These are phyloP conservation scores for Castanopsis chinensis DNA, from an alignment of 306 rosid genomes.

Conservation along the genomic window DNA sequence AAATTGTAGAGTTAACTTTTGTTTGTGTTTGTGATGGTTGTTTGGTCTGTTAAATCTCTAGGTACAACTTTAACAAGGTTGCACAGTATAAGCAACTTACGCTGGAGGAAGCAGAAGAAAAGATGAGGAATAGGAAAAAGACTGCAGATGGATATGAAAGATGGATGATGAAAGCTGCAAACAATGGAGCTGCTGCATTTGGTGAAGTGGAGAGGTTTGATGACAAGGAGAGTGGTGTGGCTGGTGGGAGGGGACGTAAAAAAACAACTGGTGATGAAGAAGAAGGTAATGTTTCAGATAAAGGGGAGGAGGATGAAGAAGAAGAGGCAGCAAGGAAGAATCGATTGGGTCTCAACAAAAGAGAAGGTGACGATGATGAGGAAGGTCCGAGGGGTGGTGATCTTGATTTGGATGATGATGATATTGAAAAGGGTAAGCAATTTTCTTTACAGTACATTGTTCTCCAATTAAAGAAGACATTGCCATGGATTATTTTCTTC, in stretches of 20 bases:
- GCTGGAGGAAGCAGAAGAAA: conserved; percentile 98
- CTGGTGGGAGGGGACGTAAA: conserved; percentile 62
- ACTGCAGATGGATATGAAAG: conserved; percentile 98
- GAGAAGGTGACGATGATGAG: conserved; percentile 71
- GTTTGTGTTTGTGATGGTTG: not conserved
- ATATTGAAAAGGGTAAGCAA: conserved; percentile 75
- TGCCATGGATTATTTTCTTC: conserved; percentile 1
- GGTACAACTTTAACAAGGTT: conserved; percentile 97
- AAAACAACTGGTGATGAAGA: conserved; percentile 55
- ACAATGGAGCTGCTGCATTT: conserved; percentile 78
- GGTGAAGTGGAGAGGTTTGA: conserved; percentile 74
- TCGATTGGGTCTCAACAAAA: conserved; percentile 68
- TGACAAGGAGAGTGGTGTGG: conserved; percentile 61
- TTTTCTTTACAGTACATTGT: conserved; percentile 12
- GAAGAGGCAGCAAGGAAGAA: conserved; percentile 74
- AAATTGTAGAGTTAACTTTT: not conserved
- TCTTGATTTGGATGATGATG: conserved; percentile 79
- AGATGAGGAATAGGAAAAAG: conserved; percentile 89
- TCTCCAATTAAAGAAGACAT: not conserved
- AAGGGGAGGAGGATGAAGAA: conserved; percentile 90
- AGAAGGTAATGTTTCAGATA: conserved; percentile 84
- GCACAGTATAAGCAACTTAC: conserved; percentile 94
- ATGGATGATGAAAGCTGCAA: conserved; percentile 99
- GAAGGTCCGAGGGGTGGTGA: conserved; percentile 78
- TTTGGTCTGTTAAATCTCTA: conserved; percentile 32